Evolutionary conservation across 139 green algal genomes (phyloP).

Genomic region (Micractinium conductrix): DNA sequence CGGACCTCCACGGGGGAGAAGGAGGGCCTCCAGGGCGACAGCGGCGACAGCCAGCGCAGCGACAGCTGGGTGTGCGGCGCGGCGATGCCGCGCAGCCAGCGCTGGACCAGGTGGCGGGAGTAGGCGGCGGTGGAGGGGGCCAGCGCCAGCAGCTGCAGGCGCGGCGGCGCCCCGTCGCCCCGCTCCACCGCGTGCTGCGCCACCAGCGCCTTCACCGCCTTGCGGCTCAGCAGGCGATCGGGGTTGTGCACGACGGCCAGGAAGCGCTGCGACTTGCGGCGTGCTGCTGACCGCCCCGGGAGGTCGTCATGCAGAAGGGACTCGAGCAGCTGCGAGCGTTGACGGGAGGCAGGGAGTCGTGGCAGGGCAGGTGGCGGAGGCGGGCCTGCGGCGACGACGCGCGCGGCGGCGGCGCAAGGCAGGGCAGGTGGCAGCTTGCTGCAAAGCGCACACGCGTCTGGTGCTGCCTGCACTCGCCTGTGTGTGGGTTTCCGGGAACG

Average conservation of each 20-base stretch:
- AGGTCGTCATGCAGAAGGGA: no score
- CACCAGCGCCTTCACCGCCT: background rate
- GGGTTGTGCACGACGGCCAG: conserved; percentile 4
- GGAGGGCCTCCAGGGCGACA: background rate
- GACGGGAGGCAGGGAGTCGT: no score
- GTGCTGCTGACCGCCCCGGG: no score
- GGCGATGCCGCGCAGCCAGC: background rate
- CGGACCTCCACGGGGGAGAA: background rate
- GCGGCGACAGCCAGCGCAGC: conserved; percentile 1
- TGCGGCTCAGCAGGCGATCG: background rate
- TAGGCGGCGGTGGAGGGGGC: background rate
- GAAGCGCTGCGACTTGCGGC: no score
- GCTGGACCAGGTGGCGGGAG: background rate
- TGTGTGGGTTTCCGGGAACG: background rate
- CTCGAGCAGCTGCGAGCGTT: no score
- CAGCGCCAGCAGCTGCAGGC: conserved; percentile 8
- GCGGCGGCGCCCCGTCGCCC: no score
- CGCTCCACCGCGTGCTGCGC: no score
- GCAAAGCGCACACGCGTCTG: no score
- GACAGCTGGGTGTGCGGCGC: background rate
- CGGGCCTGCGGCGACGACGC: background rate
- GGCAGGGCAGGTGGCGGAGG: background rate
- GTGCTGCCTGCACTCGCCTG: no score
- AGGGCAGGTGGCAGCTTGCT: no score
- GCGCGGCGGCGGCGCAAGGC: background rate